Percentiles rank a stretch among this genome's conserved stretches.
Evolutionary conservation across 768 basidiomycete species (phyloP).

Genomic region (Lepiota brunneoincarnata): DNA sequence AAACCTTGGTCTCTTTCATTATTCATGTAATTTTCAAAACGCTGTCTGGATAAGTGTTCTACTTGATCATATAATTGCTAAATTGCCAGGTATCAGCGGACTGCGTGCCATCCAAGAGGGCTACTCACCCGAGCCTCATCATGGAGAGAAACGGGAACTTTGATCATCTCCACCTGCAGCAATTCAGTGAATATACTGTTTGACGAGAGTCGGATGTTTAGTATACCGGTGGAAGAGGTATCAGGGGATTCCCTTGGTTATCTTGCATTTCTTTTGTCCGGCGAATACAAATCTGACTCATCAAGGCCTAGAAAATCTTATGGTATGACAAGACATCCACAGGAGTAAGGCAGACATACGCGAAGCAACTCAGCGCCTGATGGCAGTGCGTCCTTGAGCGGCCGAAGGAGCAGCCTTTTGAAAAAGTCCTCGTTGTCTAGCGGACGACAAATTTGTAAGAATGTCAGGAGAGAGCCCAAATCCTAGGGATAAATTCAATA

Average conservation of each 20-base stretch:
- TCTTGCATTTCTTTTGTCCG: slow-evolving; percentile 94
- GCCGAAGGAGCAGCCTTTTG: slow-evolving; percentile 75
- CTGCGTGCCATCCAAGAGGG: background rate
- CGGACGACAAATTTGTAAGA: slow-evolving; percentile 82
- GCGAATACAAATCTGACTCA: slow-evolving; percentile 76
- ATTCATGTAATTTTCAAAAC: slow-evolving; percentile 55
- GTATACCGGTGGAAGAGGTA: slow-evolving; percentile 70
- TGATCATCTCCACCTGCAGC: slow-evolving; percentile 70
- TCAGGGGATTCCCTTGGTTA: slow-evolving; percentile 63
- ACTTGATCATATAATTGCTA: slow-evolving; percentile 70
- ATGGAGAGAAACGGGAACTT: slow-evolving; percentile 64
- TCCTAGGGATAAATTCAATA: slow-evolving; percentile 45
- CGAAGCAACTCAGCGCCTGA: slow-evolving; percentile 68
- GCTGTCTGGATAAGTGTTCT: slow-evolving; percentile 57
- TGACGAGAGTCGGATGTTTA: background rate
- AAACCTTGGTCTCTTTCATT: slow-evolving; percentile 35
- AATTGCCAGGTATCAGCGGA: slow-evolving; percentile 6
- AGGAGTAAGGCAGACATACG: slow-evolving; percentile 36
- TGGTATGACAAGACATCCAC: slow-evolving; percentile 9
- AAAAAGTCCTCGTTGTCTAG: slow-evolving; percentile 82
- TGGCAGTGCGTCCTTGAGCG: slow-evolving; percentile 67
- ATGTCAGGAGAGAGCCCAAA: slow-evolving; percentile 81
- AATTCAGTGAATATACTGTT: background rate
- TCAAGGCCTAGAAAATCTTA: slow-evolving; percentile 52
- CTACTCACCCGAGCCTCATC: slow-evolving; percentile 60